Base-by-base conservation (phyloP, 23 red algal genomes). In the Gracilaria vermiculophylla region DNA sequence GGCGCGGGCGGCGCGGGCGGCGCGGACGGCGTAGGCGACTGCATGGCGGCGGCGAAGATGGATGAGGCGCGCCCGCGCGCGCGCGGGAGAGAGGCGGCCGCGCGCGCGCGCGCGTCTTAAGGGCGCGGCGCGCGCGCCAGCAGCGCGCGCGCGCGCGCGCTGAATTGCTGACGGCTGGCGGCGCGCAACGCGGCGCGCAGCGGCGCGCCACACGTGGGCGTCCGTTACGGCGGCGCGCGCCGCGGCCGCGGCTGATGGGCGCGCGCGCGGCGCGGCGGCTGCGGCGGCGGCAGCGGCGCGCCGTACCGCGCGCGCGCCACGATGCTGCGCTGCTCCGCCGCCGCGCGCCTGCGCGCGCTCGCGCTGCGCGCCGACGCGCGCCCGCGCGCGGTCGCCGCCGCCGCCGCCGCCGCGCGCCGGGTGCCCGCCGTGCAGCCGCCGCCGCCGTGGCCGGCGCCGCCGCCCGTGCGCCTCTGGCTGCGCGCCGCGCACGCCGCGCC, bases 91-190 rank as follows among this genome's bases (percentile, higher is more conserved):
- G 43, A 12, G 12, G 43, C 43, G 43, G 5, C 43, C 6, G 6
- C 5, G 12, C 12, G 43, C 5, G 58, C 58, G 58, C 58, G 29
- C 58, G 55, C 17, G 23, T 47, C 43, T 47, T 47, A 8, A 14
- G 12, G 55, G 55, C 55, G 55, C 55, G 19, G 55, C 55, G 23
- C 55, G 55, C 29, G 58, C 29, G n/a, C n/a, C n/a, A n/a, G n/a
- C n/a, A n/a, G n/a, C n/a, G n/a, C n/a, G n/a, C n/a, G n/a, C n/a
- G n/a, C n/a, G n/a, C n/a, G 23, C 55, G 55, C 29, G 58, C 29
- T 64, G 58, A 64, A 64, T 64, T 64, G 58, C 58, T 64, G 58
- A 34, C 58, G 28, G 58, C 25, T 64, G 58, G 20, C 17, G 58
- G 58, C 7, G 29, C 58, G 29, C 58, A 64, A 64, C 58, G 58